Evolutionary conservation across 768 basidiomycete genomes (phyloP), one percentile per base, ranked within the genome.

Genomic region (Boletus reticulatus): DNA sequence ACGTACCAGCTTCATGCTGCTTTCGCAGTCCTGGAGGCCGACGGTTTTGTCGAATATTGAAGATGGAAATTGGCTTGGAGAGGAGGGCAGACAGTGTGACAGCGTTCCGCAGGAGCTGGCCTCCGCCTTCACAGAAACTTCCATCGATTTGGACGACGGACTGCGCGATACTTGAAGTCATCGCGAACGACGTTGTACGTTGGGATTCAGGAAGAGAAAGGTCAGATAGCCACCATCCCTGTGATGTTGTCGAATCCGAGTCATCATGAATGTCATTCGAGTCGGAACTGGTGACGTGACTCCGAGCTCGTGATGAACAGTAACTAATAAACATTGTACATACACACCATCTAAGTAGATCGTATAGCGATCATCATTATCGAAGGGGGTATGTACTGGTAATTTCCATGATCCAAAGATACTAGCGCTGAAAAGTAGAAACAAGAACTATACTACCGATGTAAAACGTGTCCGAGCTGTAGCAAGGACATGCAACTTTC

Each of bases 51-150:
- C 89, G 82, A 29, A 92, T 82, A 16, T 85, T 84, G 34, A 78
- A 67, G 45, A 91, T 81, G 5, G 74, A 71, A 27, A 90, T 73
- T 2, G 85, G 82, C 53, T 78, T 84, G n/a, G 72, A 71, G 16
- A 89, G 75, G 17, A 91, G 73, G 10, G 83, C 80, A n/a, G 89
- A 81, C 36, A 90, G 72, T 2, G 87, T 75, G 34, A 88, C 76
- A 0, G 85, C 74, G 60, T 88, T 89, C 46, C 89, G 82, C 27
- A 92, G 72, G 38, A 91, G 80, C 62, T 91, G 89, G 0, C 89
- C 89, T 2, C 89, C 88, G 20, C 80, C 80, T 62, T 80, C 79
- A 27, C 79, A 69, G 45, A 72, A 71, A 54, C 77, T 73, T 34
- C 79, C 79, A 52, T 80, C 78, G 20, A 80, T 66, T n/a, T 66